Base-by-base conservation (phyloP, 495 filamentous ascomycete species). In the Staphylotrichum longicolle region DNA sequence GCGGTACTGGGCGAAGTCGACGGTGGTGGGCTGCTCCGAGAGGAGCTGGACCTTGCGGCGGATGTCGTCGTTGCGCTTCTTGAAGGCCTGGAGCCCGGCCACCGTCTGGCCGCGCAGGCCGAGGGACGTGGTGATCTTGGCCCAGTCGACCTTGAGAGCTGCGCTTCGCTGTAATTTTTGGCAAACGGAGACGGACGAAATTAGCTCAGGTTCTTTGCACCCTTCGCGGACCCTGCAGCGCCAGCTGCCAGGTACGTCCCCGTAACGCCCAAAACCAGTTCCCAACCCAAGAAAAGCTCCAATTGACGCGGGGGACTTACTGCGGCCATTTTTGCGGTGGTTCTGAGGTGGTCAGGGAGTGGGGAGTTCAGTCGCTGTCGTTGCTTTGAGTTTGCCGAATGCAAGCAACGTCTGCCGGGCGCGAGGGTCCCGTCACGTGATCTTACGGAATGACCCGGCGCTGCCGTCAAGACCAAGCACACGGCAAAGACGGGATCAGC, bases 141-240 rank as follows among this genome's bases (percentile, higher is more conserved):
- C 83, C 95, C 95, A 99, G 86, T 99, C 94, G 84, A 99, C 86
- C 86, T 96, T 99, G 79, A 93, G 86, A 80, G 95, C 92, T 81
- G 94, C 93, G 86, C 91, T 94, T 83, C 92, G 89, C 94, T 98
- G 82, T 76, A 34, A 8, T 57, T 56, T 54, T 64, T 57, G 54
- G 62, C 58, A 54, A 67, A 63, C 54, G 67, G 63, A 63, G 58
- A 57, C 4, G 61, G 50, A 61, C 64, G 66, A 78, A 80, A 79
- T 82, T 82, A 82, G 78, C 79, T 80, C 78, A 80, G 62, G 65
- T 63, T 32, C 62, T 27, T 27, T 27, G 58, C 35, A 32, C 12
- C 33, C 39, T 33, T 9, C 51, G 63, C 35, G 44, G 8, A n/a
- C 58, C 30, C 30, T 40, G 15, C 59, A 40, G 15, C 59, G 9